Evolutionary conservation across 2,329 filamentous ascomycete genomes (phyloP), one percentile per base, ranked within the genome.

Genomic region (Pyricularia grisea): DNA sequence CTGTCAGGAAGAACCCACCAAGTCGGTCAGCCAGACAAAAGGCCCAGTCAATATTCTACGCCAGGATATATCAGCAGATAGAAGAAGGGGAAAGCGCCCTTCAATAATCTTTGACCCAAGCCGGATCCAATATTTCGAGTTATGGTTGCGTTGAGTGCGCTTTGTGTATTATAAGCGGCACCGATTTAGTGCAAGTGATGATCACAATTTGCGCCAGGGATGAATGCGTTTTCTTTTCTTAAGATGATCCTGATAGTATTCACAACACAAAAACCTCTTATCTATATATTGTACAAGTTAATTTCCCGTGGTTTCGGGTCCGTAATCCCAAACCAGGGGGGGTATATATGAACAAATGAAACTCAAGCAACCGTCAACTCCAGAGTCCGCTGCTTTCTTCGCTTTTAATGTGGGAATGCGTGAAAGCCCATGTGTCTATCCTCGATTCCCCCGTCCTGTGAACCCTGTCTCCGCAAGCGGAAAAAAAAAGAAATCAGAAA

Each of bases 241-340:
- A 55, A 55, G 42, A 55, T 55, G 42, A 55, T 55, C 42, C 42
- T 55, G 42, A 55, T 55, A 7, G 6, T 55, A 55, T 55, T 55
- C 17, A 55, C 4, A 55, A 14, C 42, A 55, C 42, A 17, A 55
- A 55, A 20, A 55, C 20, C 42, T 55, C 17, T 55, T 55, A 36
- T 36, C 42, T 55, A 20, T 20, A 55, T 55, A 55, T 55, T n/a
- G 42, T 55, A 55, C 42, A 55, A 61, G 27, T 61, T 25, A 61
- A 28, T 61, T 25, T 61, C 58, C 58, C 58, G 58, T 28, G 25
- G 58, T 61, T 61, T 28, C 58, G 58, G 58, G 58, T 61, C 58
- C 58, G 58, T 61, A 61, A 61, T 61, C 58, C 58, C 58, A 61
- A 61, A 28, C 58, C 58, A 61, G 58, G 58, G 58, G 58, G 58